A percentile compares a stretch with the other conserved stretches of the same genome.
Conservation (phyloP, 352 stramenopile species). For the Phytophthora vignae region DNA sequence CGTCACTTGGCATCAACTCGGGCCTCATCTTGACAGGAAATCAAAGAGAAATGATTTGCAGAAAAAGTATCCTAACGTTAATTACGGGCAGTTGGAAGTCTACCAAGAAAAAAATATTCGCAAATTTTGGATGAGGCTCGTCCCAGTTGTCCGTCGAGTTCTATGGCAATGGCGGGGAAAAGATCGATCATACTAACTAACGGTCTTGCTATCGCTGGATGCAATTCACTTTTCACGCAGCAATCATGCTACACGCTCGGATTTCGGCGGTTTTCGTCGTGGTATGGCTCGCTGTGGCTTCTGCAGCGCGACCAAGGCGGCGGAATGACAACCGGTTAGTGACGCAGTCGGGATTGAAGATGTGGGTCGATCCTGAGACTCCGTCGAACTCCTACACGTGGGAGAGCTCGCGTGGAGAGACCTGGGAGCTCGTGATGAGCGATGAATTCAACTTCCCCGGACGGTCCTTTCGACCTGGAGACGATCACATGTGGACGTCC, state of each 20-base stretch:
- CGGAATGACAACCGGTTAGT: conserved; percentile 30
- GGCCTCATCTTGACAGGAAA: conserved; percentile 20
- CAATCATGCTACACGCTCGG: background rate
- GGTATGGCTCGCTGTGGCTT: conserved; percentile 12
- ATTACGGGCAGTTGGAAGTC: background rate
- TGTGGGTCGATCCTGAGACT: conserved; percentile 60
- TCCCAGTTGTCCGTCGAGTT: background rate
- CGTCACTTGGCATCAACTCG: conserved; percentile 17
- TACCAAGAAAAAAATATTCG: background rate
- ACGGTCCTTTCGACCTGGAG: conserved; percentile 86
- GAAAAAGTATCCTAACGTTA: background rate
- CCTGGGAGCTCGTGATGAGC: conserved; percentile 91
- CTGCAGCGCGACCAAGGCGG: conserved; percentile 1
- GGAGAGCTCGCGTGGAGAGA: conserved; percentile 58
- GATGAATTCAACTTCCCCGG: conserved; percentile 94
- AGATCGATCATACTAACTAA: background rate
- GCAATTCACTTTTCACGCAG: conserved; percentile 1
- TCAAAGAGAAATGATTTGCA: conserved; percentile 3
- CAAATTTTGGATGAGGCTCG: background rate
- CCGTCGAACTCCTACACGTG: conserved; percentile 39
- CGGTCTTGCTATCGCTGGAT: background rate
- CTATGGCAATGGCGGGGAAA: background rate
- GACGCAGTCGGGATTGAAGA: conserved; percentile 50
- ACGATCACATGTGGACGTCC: conserved; percentile 93
- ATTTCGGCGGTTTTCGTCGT: conserved; percentile 8